Percentiles rank a stretch among this genome's conserved stretches.
Conservation (phyloP, 164 flowering plant genomes). For the Amborella trichopoda region DNA sequence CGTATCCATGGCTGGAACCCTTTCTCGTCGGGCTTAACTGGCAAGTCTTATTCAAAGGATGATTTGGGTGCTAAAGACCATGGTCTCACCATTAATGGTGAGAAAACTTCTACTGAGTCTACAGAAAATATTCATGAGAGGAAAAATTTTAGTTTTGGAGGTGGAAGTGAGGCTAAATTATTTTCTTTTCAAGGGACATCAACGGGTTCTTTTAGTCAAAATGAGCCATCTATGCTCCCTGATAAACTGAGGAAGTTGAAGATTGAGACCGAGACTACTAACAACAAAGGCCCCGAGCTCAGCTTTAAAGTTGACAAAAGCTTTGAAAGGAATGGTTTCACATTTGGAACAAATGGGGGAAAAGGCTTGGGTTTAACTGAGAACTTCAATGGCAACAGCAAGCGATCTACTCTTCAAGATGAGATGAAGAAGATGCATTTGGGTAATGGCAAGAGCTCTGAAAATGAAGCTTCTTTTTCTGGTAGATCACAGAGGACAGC, state of each 20-base stretch:
- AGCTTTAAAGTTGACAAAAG: neutral
- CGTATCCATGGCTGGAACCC: slow-evolving; percentile 11
- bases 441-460: neutral
- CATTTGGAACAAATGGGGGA: slow-evolving; percentile 4
- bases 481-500: slow-evolving; percentile 4
- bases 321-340: slow-evolving; percentile 4
- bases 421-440: slow-evolving; percentile 29
- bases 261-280: slow-evolving; percentile 1
- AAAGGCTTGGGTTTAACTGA: neutral
- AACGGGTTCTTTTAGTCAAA: slow-evolving; percentile 2
- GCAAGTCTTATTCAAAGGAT: neutral
- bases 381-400: neutral
- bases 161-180: slow-evolving; percentile 3
- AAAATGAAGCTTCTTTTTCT: slow-evolving; percentile 2
- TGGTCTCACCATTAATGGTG: neutral
- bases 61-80: slow-evolving; percentile 8
- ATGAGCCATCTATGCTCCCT: slow-evolving; percentile 9
- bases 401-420: slow-evolving; percentile 17
- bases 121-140: neutral
- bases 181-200: neutral
- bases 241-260: slow-evolving; percentile 29
- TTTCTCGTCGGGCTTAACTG: slow-evolving; percentile 4
- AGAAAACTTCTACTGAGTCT: neutral
- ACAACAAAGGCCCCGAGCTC: neutral
- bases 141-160: slow-evolving; percentile 14